Conservation (phyloP, 805 yeast genomes). For the Cyberlindnera xishuangbannaensis region DNA sequence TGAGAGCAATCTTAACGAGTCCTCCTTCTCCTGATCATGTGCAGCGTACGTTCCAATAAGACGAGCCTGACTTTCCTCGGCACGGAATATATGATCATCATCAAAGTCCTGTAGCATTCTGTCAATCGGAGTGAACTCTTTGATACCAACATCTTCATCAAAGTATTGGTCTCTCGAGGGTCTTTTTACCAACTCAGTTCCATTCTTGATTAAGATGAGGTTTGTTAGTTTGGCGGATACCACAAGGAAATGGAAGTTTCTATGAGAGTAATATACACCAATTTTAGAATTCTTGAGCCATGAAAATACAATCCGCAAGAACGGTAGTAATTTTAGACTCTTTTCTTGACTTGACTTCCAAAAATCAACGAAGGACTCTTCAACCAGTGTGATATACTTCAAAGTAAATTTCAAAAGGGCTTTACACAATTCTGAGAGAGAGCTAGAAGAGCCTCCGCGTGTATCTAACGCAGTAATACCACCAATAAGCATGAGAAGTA, state of each 20-base stretch:
- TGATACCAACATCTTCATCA: conserved; percentile 57
- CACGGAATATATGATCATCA: conserved; percentile 31
- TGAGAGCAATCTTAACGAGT: conserved; percentile 28
- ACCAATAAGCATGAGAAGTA: conserved; percentile 33
- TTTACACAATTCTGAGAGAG: conserved; percentile 7
- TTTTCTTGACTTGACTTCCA: conserved; percentile 22
- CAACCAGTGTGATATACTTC: conserved; percentile 32
- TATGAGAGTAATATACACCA: conserved; percentile 32
- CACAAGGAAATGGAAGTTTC: conserved; percentile 27
- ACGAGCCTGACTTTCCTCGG: conserved; percentile 11
- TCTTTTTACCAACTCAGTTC: conserved; percentile 17
- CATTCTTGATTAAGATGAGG: conserved; percentile 16
- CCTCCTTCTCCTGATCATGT: conserved; percentile 28
- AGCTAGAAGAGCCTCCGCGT: conserved; percentile 1
- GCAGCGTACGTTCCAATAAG: conserved; percentile 22
- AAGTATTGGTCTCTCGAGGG: conserved; percentile 52
- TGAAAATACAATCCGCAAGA: conserved; percentile 44
- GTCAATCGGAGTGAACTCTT: conserved; percentile 53
- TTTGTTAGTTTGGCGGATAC: conserved; percentile 28
- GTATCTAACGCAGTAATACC: conserved; percentile 27
- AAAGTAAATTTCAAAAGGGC: conserved; percentile 36
- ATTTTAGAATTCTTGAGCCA: conserved; percentile 52
- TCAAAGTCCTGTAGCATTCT: conserved; percentile 55
- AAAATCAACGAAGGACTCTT: conserved; percentile 27
- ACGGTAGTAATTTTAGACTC: conserved; percentile 27